phyloP scores from a whole-genome alignment of 106 monocot species.

The Dendrobium huoshanense region DNA sequence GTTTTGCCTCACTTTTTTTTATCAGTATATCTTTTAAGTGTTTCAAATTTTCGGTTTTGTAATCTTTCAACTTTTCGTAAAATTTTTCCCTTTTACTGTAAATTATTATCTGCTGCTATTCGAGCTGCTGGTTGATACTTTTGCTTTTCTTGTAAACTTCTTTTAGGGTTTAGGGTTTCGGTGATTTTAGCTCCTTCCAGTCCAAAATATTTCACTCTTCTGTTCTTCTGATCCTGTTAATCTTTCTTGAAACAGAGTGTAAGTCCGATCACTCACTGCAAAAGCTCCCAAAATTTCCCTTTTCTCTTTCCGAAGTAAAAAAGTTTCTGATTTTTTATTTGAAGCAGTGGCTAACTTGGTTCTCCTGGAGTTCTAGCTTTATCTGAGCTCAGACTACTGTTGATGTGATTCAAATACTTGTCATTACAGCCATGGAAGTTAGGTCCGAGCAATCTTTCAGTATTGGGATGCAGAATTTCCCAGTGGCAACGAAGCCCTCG shows the following conservation, averaged over 20 bases:
- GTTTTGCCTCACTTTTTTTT: too few relatives aligned
- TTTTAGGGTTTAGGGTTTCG: slow-evolving; percentile 4
- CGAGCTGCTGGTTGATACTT: not conserved
- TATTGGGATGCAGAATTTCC: slow-evolving; percentile 10
- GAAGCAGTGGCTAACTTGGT: not conserved
- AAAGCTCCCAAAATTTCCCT: not conserved
- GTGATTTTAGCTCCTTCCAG: not conserved
- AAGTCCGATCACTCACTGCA: not conserved
- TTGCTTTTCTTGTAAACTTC: not conserved
- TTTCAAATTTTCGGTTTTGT: not conserved
- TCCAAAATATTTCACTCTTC: too few relatives aligned
- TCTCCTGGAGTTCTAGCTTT: not conserved
- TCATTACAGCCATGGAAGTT: slow-evolving; percentile 10
- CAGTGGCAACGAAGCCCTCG: slow-evolving; percentile 5
- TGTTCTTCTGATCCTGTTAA: not conserved
- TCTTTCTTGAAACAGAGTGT: not conserved
- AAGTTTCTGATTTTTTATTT: not conserved
- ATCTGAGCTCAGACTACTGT: not conserved
- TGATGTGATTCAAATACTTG: not conserved
- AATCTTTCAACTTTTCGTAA: not conserved
- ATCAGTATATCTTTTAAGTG: not conserved
- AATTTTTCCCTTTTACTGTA: not conserved
- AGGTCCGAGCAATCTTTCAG: slow-evolving; percentile 16
- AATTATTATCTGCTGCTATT: not conserved
- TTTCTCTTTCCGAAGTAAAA: not conserved